Evolutionary conservation across 495 filamentous ascomycete genomes (phyloP).

Genomic region (Penicillium roqueforti): DNA sequence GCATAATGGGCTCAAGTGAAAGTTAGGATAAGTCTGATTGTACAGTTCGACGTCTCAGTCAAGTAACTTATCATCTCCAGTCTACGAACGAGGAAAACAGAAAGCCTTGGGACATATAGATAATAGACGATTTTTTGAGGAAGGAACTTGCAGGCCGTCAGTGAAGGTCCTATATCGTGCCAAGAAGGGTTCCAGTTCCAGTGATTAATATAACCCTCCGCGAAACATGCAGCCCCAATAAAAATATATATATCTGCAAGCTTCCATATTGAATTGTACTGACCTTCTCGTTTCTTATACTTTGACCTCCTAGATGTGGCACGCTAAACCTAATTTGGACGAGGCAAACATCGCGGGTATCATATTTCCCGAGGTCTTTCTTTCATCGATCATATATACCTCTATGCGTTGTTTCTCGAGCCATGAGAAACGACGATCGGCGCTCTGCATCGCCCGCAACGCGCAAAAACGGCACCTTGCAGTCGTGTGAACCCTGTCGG

Average conservation of each 20-base stretch:
- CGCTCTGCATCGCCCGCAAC: slow-evolving; percentile 27
- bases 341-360: not conserved
- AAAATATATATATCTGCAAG: not conserved
- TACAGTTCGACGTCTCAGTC: too few relatives aligned
- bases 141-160: slow-evolving; percentile 11
- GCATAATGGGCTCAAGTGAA: slow-evolving; percentile 26
- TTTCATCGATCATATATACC: not conserved
- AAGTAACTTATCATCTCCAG: slow-evolving; percentile 8
- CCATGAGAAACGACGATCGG: slow-evolving; percentile 22
- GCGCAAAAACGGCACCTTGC: slow-evolving; percentile 45
- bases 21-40: slow-evolving; percentile 18
- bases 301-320: not conserved
- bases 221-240: not conserved
- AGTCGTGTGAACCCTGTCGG: slow-evolving; percentile 52
- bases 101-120: slow-evolving; percentile 20
- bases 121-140: slow-evolving; percentile 22
- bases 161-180: not conserved
- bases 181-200: not conserved
- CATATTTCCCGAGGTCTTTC: not conserved
- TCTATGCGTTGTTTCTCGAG: not conserved
- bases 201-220: not conserved
- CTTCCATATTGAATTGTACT: not conserved
- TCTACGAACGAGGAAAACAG: slow-evolving; percentile 16
- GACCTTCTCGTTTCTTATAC: not conserved
- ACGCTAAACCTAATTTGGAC: slow-evolving; percentile 13